A percentile compares a stretch with the other conserved stretches of the same genome.
Evolutionary conservation across 305 asterid genomes (phyloP).

Genomic region (Fraxinus baroniana): DNA sequence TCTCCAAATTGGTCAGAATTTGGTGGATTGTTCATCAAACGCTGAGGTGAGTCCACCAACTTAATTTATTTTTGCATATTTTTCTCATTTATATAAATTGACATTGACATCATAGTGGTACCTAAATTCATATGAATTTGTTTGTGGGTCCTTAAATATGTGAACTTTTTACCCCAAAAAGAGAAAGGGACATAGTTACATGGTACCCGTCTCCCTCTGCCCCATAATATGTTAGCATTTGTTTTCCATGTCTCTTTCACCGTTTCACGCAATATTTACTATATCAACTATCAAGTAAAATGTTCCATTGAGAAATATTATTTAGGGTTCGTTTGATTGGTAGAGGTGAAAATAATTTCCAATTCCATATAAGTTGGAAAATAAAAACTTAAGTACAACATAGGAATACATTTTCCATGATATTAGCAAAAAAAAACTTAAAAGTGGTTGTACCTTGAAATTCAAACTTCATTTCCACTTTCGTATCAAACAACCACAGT

Average conservation of each 20-base stretch:
- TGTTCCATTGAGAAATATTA: too few species aligned
- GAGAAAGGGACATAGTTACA: background rate
- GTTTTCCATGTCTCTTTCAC: background rate
- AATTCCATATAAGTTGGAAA: too few species aligned
- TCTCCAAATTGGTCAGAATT: slow-evolving; percentile 16
- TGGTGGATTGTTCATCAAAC: slow-evolving; percentile 27
- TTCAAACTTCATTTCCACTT: too few species aligned
- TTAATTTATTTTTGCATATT: background rate
- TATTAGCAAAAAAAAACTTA: too few species aligned
- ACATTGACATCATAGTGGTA: background rate
- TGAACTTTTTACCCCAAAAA: background rate
- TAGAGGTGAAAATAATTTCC: too few species aligned
- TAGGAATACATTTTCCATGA: too few species aligned
- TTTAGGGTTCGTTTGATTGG: too few species aligned
- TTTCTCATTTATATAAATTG: background rate
- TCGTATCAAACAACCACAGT: too few species aligned
- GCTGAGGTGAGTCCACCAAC: slow-evolving; percentile 24
- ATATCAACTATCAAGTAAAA: too few species aligned
- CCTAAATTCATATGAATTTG: background rate
- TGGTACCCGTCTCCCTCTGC: background rate
- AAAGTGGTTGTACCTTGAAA: too few species aligned
- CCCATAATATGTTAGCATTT: background rate
- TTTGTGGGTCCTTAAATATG: slow-evolving; percentile 11
- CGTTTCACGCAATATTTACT: background rate
- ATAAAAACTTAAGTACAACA: too few species aligned